Evolutionary conservation across 2,329 filamentous ascomycete species (phyloP).

Genomic region (Penicillium sp.): DNA sequence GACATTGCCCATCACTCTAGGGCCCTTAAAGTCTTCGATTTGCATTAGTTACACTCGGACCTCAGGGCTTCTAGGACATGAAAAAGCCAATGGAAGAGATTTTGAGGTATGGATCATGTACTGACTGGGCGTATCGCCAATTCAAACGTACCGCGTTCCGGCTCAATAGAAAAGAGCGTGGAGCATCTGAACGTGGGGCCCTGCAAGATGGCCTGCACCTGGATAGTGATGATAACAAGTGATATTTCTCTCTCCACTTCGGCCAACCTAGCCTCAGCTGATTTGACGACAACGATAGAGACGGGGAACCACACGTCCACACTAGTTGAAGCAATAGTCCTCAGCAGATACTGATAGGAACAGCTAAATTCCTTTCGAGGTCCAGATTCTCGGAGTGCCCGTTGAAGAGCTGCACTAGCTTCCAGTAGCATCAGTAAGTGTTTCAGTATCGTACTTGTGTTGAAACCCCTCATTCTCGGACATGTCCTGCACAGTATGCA

Average conservation of each 20-base stretch:
- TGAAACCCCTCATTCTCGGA: neutral
- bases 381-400: constrained; percentile 14
- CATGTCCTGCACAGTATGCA: neutral
- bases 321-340: neutral
- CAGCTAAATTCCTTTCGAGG: neutral
- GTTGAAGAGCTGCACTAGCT: constrained; percentile 4
- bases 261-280: constrained; percentile 12
- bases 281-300: neutral
- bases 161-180: constrained; percentile 17
- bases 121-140: neutral
- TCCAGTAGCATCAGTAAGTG: neutral
- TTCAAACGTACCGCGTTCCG: constrained; percentile 11
- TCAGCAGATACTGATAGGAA: neutral
- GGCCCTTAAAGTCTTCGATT: constrained; percentile 6
- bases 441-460: neutral
- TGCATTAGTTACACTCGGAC: constrained; percentile 9
- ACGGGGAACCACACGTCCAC: neutral
- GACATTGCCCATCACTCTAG: neutral
- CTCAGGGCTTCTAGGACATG: constrained; percentile 4
- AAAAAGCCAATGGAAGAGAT: constrained; percentile 6
- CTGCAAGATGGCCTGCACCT: constrained; percentile 11
- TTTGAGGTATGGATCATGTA: neutral
- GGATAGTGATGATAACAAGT: constrained; percentile 15
- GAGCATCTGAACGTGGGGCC: constrained; percentile 14
- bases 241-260: constrained; percentile 13